These are phyloP conservation scores for Santalum album DNA, from an alignment of 164 flowering plant species.

Conservation along the genomic window DNA sequence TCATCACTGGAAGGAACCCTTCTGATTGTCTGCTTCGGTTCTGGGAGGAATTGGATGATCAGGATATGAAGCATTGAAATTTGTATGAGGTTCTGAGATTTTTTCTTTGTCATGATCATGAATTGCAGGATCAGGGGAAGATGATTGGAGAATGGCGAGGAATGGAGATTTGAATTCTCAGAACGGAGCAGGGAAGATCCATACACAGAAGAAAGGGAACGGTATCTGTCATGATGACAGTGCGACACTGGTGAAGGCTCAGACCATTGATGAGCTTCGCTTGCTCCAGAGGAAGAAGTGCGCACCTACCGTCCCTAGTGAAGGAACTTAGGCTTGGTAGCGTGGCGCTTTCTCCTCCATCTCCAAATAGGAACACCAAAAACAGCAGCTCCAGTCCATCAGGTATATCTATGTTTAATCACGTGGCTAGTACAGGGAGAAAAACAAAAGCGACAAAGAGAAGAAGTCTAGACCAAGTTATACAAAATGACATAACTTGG, in stretches of 20 bases:
- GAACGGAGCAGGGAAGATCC: slow-evolving; percentile 25
- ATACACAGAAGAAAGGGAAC: slow-evolving; percentile 26
- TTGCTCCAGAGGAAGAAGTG: slow-evolving; percentile 72
- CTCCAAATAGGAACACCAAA: slow-evolving; percentile 72
- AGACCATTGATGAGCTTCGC: slow-evolving; percentile 79
- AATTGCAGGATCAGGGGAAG: too few species aligned
- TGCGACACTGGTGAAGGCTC: slow-evolving; percentile 50
- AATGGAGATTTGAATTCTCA: slow-evolving; percentile 26
- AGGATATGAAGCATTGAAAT: too few species aligned
- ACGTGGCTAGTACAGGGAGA: too few species aligned
- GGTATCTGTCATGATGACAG: slow-evolving; percentile 65
- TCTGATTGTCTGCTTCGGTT: too few species aligned
- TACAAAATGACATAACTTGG: too few species aligned
- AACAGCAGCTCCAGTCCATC: slow-evolving; percentile 89
- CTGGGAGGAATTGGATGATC: too few species aligned
- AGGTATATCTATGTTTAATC: too few species aligned
- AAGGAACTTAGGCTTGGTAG: slow-evolving; percentile 8
- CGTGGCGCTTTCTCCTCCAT: slow-evolving; percentile 23
- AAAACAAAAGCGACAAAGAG: too few species aligned
- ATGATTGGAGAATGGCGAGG: slow-evolving; percentile 41
- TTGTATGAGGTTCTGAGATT: too few species aligned
- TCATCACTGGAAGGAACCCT: too few species aligned
- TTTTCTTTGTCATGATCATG: too few species aligned
- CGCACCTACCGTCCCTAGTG: slow-evolving; percentile 68
- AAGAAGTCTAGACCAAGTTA: too few species aligned